Conservation (phyloP, 1,284 basidiomycete species). For the Microbotryomycetes sp. region DNA sequence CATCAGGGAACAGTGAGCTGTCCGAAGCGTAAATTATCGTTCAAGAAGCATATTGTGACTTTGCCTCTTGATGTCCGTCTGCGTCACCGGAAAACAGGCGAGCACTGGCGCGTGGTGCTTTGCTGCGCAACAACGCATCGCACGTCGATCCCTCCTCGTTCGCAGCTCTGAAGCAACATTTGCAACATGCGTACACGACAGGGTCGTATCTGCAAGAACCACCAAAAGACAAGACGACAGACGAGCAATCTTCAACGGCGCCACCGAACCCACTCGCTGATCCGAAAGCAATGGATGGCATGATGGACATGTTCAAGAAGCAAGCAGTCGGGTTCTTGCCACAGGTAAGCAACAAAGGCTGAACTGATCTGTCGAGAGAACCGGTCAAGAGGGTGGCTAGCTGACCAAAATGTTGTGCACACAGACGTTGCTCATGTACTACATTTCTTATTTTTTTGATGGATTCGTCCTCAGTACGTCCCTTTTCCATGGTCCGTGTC, state of each 20-base stretch:
- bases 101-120: conserved; percentile 69
- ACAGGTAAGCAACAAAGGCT: conserved; percentile 25
- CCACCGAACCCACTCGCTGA: conserved; percentile 65
- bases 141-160: conserved; percentile 52
- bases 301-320: conserved; percentile 99
- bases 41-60: too few species aligned
- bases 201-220: conserved; percentile 79
- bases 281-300: conserved; percentile 82
- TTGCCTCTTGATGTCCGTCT: background rate
- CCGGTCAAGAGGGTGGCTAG: too few species aligned
- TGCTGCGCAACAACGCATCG: conserved; percentile 67
- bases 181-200: conserved; percentile 54
- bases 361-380: background rate
- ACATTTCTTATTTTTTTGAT: conserved; percentile 99
- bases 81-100: conserved; percentile 53
- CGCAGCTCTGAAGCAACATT: conserved; percentile 27
- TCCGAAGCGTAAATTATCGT: too few species aligned
- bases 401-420: too few species aligned
- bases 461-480: conserved; percentile 92
- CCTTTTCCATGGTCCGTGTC: too few species aligned
- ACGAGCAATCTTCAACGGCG: conserved; percentile 48
- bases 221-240: conserved; percentile 40
- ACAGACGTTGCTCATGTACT: conserved; percentile 99
- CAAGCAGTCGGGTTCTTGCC: conserved; percentile 73
- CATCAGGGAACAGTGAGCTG: conserved; percentile 84